Evolutionary conservation across 345 rosid genomes (phyloP).

Genomic region (Eucalyptus victrix): DNA sequence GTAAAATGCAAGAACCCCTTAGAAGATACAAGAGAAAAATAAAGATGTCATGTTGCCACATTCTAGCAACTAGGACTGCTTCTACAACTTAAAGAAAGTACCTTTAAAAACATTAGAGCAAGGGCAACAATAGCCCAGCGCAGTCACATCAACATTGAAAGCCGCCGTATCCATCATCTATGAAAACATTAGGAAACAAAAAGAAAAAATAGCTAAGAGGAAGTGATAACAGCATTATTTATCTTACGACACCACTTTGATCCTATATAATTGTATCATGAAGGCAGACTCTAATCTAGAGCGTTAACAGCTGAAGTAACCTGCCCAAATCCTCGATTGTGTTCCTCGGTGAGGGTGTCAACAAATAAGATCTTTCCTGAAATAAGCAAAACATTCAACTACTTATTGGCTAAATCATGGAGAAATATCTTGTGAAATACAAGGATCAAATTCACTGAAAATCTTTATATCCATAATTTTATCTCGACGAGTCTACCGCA

Average conservation of each 20-base stretch:
- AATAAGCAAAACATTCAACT: neutral
- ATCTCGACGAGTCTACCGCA: neutral
- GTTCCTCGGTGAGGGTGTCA: constrained; percentile 47
- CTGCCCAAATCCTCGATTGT: constrained; percentile 61
- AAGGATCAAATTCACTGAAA: neutral
- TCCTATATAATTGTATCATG: neutral
- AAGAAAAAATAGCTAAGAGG: neutral
- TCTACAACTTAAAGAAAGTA: constrained; percentile 4
- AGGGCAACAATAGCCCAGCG: constrained; percentile 94
- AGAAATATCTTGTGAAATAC: neutral
- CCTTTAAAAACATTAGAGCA: constrained; percentile 88
- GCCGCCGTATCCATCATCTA: constrained; percentile 76
- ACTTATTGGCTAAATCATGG: neutral
- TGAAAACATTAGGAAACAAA: neutral
- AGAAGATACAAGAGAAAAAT: neutral
- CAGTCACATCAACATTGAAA: constrained; percentile 87
- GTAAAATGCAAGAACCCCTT: neutral
- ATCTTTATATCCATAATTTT: neutral
- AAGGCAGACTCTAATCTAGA: neutral
- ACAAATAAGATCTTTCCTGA: constrained; percentile 56
- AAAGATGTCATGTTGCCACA: neutral
- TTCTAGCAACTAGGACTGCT: neutral
- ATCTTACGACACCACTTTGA: neutral
- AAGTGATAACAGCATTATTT: neutral
- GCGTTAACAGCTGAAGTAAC: constrained; percentile 19